Percentiles rank a stretch among this genome's conserved stretches.
Evolutionary conservation across 2,329 filamentous ascomycete genomes (phyloP).

Genomic region (Fusarium citri): DNA sequence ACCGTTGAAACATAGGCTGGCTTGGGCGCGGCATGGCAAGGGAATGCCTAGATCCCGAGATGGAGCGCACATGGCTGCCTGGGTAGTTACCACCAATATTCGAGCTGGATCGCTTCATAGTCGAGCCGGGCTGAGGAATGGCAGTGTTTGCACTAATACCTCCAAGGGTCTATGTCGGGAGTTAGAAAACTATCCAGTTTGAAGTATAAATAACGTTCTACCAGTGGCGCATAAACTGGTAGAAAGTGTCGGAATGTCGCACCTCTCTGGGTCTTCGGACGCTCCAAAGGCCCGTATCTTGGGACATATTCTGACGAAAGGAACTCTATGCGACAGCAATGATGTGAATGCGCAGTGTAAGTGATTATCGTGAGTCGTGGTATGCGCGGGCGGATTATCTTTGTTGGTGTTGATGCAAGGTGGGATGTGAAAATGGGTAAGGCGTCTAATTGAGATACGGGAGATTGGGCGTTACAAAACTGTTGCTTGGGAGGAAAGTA

Average conservation of each 20-base stretch:
- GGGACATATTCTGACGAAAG: constrained; percentile 71
- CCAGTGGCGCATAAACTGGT: constrained; percentile 36
- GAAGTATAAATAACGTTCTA: not conserved
- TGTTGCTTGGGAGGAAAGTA: constrained; percentile 58
- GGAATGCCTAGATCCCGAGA: constrained; percentile 86
- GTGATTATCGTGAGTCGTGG: not conserved
- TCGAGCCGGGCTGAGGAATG: constrained; percentile 90
- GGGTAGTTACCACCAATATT: constrained; percentile 74
- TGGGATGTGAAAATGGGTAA: constrained; percentile 37
- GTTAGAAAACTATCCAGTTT: constrained; percentile 29
- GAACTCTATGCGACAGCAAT: constrained; percentile 33
- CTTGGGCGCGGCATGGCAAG: constrained; percentile 85
- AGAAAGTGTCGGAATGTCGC: constrained; percentile 18
- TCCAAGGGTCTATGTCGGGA: constrained; percentile 78
- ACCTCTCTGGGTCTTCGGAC: constrained; percentile 93
- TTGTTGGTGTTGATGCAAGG: constrained; percentile 32
- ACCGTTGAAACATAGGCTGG: constrained; percentile 87
- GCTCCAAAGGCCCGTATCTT: constrained; percentile 89
- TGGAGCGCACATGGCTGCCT: constrained; percentile 79
- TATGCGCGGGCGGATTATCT: constrained; percentile 10
- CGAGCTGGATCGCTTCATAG: constrained; percentile 92
- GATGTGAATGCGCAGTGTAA: constrained; percentile 22
- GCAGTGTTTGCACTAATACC: constrained; percentile 84
- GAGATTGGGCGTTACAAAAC: constrained; percentile 35
- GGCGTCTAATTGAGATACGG: constrained; percentile 28